phyloP scores from a whole-genome alignment of 768 basidiomycete species.

The Serendipita sp. region DNA sequence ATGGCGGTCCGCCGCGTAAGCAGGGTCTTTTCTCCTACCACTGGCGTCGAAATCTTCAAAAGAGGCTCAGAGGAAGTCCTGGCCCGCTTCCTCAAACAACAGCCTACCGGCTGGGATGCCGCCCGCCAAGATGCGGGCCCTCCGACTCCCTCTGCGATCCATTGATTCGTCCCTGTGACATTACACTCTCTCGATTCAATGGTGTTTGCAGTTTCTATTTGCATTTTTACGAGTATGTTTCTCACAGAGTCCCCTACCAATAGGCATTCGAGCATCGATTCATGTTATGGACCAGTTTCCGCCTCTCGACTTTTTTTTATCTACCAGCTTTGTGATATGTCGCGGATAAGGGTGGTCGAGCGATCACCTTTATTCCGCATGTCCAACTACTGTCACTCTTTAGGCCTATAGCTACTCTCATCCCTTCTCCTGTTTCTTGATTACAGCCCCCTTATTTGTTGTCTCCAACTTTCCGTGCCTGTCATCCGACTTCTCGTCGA shows the following conservation, averaged over 20 bases:
- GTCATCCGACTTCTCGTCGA: too few relatives aligned
- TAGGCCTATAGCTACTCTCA: not conserved
- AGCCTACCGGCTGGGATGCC: not conserved
- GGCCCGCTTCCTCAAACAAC: slow-evolving; percentile 44
- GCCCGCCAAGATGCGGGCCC: not conserved
- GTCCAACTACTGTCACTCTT: not conserved
- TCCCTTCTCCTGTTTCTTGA: too few relatives aligned
- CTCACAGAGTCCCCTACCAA: not conserved
- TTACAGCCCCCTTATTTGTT: too few relatives aligned
- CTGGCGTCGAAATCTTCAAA: slow-evolving; percentile 75
- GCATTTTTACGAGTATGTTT: not conserved
- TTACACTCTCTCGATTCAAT: not conserved
- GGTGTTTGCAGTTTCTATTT: not conserved
- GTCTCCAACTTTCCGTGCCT: too few relatives aligned
- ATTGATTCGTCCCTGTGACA: not conserved
- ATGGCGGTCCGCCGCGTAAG: slow-evolving; percentile 20
- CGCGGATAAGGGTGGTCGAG: too few relatives aligned
- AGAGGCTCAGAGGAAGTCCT: slow-evolving; percentile 76
- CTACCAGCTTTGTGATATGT: too few relatives aligned
- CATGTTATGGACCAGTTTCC: too few relatives aligned
- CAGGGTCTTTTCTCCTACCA: slow-evolving; percentile 73
- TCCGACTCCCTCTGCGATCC: not conserved
- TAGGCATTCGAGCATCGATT: too few relatives aligned
- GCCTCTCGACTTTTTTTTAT: too few relatives aligned
- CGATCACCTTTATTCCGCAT: not conserved